Evolutionary conservation across 2,329 filamentous ascomycete species (phyloP), one percentile per base, ranked within the genome.

Genomic region (Aspergillus tamarii): DNA sequence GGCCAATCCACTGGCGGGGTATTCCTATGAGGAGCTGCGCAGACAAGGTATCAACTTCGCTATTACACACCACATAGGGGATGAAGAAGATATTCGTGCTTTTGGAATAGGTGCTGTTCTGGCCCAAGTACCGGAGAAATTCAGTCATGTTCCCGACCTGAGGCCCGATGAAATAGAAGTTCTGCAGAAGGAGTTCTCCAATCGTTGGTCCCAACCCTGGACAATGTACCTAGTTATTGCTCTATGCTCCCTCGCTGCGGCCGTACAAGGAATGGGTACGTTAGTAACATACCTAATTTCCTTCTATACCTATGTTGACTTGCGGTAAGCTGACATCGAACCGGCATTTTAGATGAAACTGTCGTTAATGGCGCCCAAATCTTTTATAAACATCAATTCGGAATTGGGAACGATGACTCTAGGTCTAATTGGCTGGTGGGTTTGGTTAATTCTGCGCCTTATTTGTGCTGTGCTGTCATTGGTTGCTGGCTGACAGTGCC

Each of bases 401-500:
- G 85, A 23, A 90, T 91, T 60, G 82, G 77, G 63, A 74, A 78
- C 57, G 66, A 75, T 36, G 52, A 55, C 56, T 66, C 81, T 30
- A 74, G 84, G 45, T 82, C 83, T 41, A 55, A 55, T 19, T 55
- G 52, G 52, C 52, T 55, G 14, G 52, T 55, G 3, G 89, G 88
- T 16, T 82, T 90, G 11, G 80, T 85, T 41, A 91, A 91, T 72
- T 82, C 82, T 0, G 81, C 82, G 1, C 82, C 82, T 2, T 84
- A 84, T 61, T 83, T 92, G 26, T 87, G 87, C 78, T 92, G 88
- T 68, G 88, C 89, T 4, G 77, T 91, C 50, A 75, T 90, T 56
- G 89, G 90, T 28, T 92, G 89, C 76, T 93, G 91, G 90, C 80
- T 90, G 55, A 92, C 89, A 0, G 87, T 89, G 45, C 90, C 91